phyloP scores from a whole-genome alignment of 75 land plant species.

The Cunninghamia lanceolata region DNA sequence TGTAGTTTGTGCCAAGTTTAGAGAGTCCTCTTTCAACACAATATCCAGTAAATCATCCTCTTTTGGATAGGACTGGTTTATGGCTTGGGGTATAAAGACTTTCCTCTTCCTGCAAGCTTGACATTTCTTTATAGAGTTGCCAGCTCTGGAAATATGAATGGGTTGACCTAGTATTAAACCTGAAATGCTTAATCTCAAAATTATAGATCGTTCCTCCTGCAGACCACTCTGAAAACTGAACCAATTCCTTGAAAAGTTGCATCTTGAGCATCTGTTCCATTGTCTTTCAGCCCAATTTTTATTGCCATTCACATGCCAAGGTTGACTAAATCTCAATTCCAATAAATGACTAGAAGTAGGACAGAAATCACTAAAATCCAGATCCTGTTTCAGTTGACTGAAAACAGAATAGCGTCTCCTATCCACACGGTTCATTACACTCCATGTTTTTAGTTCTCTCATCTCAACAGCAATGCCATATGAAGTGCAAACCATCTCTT shows the following conservation, averaged over 20 bases:
- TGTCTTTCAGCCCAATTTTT: not conserved
- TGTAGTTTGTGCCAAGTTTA: conserved; percentile 4
- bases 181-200: not conserved
- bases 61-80: not conserved
- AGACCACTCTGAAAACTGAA: not conserved
- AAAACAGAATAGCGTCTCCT: not conserved
- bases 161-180: not conserved
- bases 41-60: not conserved
- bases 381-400: conserved; percentile 1
- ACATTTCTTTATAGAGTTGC: not conserved
- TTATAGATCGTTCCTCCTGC: conserved; percentile 1
- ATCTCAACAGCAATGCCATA: not conserved
- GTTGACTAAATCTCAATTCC: not conserved
- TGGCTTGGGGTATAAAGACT: not conserved
- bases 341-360: not conserved
- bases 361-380: conserved; percentile 4
- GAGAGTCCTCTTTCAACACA: not conserved
- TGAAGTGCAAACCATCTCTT: not conserved
- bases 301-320: not conserved
- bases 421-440: not conserved
- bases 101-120: conserved; percentile 3
- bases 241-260: conserved; percentile 3
- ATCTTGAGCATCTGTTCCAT: not conserved
- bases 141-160: not conserved
- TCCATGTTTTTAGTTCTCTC: not conserved